These are phyloP conservation scores for Trichophyton simii DNA, from an alignment of 2,329 filamentous ascomycete species.

Conservation along the genomic window DNA sequence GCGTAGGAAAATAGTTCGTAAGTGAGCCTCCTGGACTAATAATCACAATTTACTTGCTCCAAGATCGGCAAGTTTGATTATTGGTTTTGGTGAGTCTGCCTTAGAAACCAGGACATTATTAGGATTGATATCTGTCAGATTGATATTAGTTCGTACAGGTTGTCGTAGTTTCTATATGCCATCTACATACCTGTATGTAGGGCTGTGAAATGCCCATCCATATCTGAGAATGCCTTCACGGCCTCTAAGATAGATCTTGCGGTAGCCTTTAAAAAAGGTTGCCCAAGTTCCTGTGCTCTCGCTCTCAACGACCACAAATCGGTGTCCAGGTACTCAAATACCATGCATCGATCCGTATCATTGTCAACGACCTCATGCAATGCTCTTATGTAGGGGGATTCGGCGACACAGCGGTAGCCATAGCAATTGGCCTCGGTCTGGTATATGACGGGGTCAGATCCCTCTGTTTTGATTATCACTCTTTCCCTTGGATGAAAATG, in stretches of 20 bases:
- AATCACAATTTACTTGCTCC: conserved; percentile 2
- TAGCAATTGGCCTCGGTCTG: conserved; percentile 6
- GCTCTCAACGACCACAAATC: conserved; percentile 10
- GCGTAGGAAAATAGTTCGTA: not conserved
- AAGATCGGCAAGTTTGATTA: conserved; percentile 10
- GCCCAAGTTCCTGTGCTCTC: not conserved
- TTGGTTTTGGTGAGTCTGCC: conserved; percentile 3
- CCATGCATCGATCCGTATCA: conserved; percentile 11
- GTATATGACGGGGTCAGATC: not conserved
- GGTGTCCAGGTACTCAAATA: conserved; percentile 11
- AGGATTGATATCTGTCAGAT: conserved; percentile 8
- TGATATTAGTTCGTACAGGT: not conserved
- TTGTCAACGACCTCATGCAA: conserved; percentile 10
- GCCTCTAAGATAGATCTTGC: conserved; percentile 10
- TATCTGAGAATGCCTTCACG: conserved; percentile 9
- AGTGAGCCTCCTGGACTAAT: not conserved
- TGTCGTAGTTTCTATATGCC: not conserved
- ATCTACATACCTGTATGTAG: conserved; percentile 8
- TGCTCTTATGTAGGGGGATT: conserved; percentile 6
- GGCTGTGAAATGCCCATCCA: conserved; percentile 11
- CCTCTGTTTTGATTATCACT: conserved; percentile 7
- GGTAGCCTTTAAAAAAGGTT: conserved; percentile 3
- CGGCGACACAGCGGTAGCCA: conserved; percentile 5
- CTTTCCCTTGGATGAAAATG: not conserved
- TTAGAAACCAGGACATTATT: conserved; percentile 12